Conservation (phyloP, 164 flowering plant genomes). For the Kingdonia uniflora region DNA sequence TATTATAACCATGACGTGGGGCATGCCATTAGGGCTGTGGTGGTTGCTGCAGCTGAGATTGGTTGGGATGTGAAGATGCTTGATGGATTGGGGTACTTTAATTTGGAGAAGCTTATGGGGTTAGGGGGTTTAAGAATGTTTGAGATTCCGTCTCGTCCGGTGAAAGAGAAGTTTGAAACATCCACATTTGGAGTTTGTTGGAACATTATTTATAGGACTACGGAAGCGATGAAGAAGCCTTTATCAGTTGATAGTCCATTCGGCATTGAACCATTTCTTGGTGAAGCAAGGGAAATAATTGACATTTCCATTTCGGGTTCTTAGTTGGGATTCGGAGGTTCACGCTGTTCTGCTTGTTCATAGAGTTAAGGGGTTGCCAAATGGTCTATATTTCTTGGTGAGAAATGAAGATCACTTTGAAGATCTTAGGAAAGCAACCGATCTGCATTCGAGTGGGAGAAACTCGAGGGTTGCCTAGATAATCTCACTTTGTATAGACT, state of each 20-base stretch:
- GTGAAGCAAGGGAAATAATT: slow-evolving; percentile 62
- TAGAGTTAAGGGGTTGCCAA: slow-evolving; percentile 54
- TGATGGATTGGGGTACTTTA: too few species aligned
- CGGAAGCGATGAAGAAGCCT: slow-evolving; percentile 74
- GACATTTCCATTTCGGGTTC: too few species aligned
- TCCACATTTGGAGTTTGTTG: slow-evolving; percentile 78
- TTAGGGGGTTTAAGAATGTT: slow-evolving; percentile 23
- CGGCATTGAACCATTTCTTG: slow-evolving; percentile 26
- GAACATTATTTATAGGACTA: slow-evolving; percentile 76
- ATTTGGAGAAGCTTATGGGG: too few species aligned
- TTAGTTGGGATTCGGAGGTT: slow-evolving; percentile 75
- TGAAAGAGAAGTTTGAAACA: slow-evolving; percentile 51
- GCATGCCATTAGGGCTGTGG: too few species aligned
- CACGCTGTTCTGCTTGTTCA: slow-evolving; percentile 86
- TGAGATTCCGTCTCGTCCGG: slow-evolving; percentile 37
- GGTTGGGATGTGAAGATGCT: too few species aligned
- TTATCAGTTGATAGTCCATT: slow-evolving; percentile 16
- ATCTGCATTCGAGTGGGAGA: slow-evolving; percentile 66
- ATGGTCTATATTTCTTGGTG: too few species aligned
- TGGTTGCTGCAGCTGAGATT: too few species aligned
- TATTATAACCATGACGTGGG: too few species aligned
- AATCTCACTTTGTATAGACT: too few species aligned
- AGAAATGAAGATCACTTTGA: too few species aligned
- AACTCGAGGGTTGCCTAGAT: slow-evolving; percentile 83
- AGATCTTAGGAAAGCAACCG: slow-evolving; percentile 43